Evolutionary conservation across 1,284 basidiomycete species (phyloP).

Genomic region (Stygiomarasmius scandens): DNA sequence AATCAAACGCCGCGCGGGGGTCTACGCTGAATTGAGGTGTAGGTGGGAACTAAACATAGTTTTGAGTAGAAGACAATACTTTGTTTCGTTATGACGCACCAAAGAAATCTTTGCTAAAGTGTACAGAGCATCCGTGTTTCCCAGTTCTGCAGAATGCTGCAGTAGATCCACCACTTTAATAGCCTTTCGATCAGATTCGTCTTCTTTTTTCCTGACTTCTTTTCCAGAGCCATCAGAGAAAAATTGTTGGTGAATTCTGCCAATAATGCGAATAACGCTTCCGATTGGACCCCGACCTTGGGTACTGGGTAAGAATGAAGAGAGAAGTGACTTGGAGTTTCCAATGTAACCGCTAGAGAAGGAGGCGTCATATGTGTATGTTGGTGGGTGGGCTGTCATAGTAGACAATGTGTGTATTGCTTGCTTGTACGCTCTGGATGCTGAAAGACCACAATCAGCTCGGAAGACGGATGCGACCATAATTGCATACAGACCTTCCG

Average conservation of each 20-base stretch:
- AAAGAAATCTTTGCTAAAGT: slow-evolving; percentile 73
- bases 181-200: slow-evolving; percentile 64
- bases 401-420: slow-evolving; percentile 65
- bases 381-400: slow-evolving; percentile 58
- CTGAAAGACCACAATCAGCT: slow-evolving; percentile 37
- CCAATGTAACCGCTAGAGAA: slow-evolving; percentile 39
- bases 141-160: slow-evolving; percentile 77
- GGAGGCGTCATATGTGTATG: slow-evolving; percentile 56
- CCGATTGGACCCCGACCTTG: slow-evolving; percentile 75
- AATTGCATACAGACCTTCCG: slow-evolving; percentile 45
- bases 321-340: slow-evolving; percentile 56
- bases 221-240: slow-evolving; percentile 42
- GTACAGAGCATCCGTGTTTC: slow-evolving; percentile 76
- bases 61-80: slow-evolving; percentile 8
- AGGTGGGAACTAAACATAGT: slow-evolving; percentile 62
- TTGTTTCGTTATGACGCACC: slow-evolving; percentile 43
- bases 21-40: slow-evolving; percentile 63
- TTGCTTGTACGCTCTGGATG: slow-evolving; percentile 70
- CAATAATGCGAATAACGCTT: slow-evolving; percentile 61
- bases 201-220: slow-evolving; percentile 56
- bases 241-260: slow-evolving; percentile 62
- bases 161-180: slow-evolving; percentile 79
- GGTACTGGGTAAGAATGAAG: slow-evolving; percentile 63
- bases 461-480: neutral
- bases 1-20: slow-evolving; percentile 60